Conservation (phyloP, 1,284 basidiomycete genomes). For the Fomitiporia mediterranea region DNA sequence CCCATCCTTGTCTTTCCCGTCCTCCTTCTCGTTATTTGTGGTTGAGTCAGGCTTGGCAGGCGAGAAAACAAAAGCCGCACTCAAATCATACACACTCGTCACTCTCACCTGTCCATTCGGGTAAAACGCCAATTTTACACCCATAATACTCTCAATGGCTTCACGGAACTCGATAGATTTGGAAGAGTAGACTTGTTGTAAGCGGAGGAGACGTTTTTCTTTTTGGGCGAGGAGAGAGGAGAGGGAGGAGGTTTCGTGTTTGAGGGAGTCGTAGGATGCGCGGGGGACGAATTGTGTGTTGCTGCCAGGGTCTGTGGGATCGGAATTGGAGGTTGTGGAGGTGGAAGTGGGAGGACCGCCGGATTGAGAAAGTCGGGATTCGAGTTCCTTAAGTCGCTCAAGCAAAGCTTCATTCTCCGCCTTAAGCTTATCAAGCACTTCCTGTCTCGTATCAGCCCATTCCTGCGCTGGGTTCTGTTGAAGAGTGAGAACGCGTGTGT, state of each 20-base stretch:
- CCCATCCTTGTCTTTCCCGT: too few relatives aligned
- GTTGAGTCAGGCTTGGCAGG: slow-evolving; percentile 33
- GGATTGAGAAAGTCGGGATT: slow-evolving; percentile 33
- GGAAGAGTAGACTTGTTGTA: slow-evolving; percentile 71
- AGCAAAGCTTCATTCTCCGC: slow-evolving; percentile 73
- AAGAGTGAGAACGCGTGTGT: slow-evolving; percentile 64
- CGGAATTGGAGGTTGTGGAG: slow-evolving; percentile 16
- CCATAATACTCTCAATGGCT: slow-evolving; percentile 74
- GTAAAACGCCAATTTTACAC: slow-evolving; percentile 80
- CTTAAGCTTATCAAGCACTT: slow-evolving; percentile 63
- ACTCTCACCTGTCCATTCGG: slow-evolving; percentile 80
- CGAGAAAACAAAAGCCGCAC: slow-evolving; percentile 68
- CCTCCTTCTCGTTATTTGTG: slow-evolving; percentile 19
- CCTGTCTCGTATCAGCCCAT: slow-evolving; percentile 66
- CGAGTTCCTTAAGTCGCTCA: slow-evolving; percentile 52
- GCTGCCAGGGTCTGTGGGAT: too few relatives aligned
- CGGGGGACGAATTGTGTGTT: slow-evolving; percentile 56
- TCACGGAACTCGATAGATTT: slow-evolving; percentile 81
- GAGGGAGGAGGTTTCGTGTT: slow-evolving; percentile 57
- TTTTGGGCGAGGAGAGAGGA: slow-evolving; percentile 59
- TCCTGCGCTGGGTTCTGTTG: slow-evolving; percentile 70
- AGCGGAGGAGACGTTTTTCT: slow-evolving; percentile 68
- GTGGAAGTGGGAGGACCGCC: background rate
- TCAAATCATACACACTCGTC: slow-evolving; percentile 74
- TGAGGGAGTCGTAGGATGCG: slow-evolving; percentile 64